These are phyloP conservation scores for Asterochloris sp. DNA, from an alignment of 139 green algal species.

Conservation along the genomic window DNA sequence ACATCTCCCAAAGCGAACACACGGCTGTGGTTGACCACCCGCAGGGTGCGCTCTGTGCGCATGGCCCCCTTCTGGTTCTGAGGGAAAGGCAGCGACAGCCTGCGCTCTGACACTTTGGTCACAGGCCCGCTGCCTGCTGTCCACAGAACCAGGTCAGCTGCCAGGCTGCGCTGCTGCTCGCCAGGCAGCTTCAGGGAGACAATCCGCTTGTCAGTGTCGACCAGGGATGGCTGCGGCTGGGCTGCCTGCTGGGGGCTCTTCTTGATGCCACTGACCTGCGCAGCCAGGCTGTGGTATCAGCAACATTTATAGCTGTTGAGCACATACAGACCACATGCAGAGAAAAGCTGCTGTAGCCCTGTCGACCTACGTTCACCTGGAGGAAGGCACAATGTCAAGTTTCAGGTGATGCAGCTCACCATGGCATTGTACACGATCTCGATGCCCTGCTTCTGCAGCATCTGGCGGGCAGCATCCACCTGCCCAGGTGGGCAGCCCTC, in stretches of 20 bases:
- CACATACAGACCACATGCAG: too few species aligned
- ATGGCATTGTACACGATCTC: constrained; percentile 46
- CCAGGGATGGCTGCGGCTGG: background rate
- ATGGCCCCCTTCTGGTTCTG: constrained; percentile 48
- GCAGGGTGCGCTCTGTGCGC: constrained; percentile 79
- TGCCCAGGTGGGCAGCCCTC: constrained; percentile 56
- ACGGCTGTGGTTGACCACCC: constrained; percentile 53
- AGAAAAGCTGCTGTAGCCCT: background rate
- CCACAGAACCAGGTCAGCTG: constrained; percentile 56
- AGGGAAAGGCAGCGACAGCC: constrained; percentile 67
- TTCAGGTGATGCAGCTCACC: constrained; percentile 8
- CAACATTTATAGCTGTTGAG: too few species aligned
- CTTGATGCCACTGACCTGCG: constrained; percentile 12
- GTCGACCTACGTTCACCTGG: background rate
- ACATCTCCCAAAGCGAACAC: constrained; percentile 95
- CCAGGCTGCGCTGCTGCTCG: background rate
- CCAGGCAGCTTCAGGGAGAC: constrained; percentile 4
- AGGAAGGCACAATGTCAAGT: background rate
- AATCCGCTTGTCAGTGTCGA: background rate
- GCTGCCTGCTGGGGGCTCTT: background rate
- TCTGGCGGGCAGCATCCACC: constrained; percentile 51
- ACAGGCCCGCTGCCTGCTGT: constrained; percentile 72
- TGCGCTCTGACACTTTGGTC: constrained; percentile 20
- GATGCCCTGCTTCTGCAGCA: constrained; percentile 56
- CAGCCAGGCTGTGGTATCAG: background rate